A percentile compares a stretch with the other conserved stretches of the same genome.
Conservation (phyloP, 192 early-diverging fungal genomes). For the Blastocladiella britannica region DNA sequence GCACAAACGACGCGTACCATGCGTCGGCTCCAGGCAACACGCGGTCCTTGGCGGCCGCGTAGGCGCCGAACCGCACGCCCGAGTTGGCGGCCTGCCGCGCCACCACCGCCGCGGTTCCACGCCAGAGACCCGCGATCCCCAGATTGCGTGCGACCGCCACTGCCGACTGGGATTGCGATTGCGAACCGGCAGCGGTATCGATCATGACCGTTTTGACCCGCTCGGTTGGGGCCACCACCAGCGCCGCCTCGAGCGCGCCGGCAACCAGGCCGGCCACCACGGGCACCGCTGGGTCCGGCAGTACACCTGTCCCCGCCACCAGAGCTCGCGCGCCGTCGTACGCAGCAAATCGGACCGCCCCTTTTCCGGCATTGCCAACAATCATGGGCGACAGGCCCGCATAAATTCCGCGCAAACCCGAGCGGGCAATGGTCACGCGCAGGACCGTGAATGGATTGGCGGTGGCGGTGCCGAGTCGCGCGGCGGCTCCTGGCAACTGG, state of each 20-base stretch:
- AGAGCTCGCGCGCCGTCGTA: conserved; percentile 64
- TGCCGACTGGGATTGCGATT: conserved; percentile 33
- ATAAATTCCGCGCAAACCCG: conserved; percentile 62
- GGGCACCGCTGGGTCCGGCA: conserved; percentile 38
- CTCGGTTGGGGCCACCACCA: conserved; percentile 83
- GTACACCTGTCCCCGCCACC: conserved; percentile 49
- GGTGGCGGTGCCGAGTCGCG: too few species aligned
- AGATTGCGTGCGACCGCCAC: conserved; percentile 49
- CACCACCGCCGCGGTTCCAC: conserved; percentile 79
- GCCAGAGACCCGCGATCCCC: conserved; percentile 86
- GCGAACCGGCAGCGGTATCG: conserved; percentile 10
- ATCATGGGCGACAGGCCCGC: conserved; percentile 73
- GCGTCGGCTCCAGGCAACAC: conserved; percentile 10
- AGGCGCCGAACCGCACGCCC: conserved; percentile 75
- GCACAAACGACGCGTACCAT: conserved; percentile 35
- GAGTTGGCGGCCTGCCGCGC: conserved; percentile 87
- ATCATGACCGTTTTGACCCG: conserved; percentile 57
- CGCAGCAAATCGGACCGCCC: conserved; percentile 75
- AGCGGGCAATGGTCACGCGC: conserved; percentile 39
- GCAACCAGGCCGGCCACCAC: conserved; percentile 68
- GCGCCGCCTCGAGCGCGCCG: conserved; percentile 64
- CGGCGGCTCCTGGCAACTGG: neutral
- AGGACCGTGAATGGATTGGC: conserved; percentile 52
- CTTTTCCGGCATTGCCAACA: conserved; percentile 78
- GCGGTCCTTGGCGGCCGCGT: conserved; percentile 45